Evolutionary conservation across 352 stramenopile species (phyloP).

Genomic region (Pythium volutum): DNA sequence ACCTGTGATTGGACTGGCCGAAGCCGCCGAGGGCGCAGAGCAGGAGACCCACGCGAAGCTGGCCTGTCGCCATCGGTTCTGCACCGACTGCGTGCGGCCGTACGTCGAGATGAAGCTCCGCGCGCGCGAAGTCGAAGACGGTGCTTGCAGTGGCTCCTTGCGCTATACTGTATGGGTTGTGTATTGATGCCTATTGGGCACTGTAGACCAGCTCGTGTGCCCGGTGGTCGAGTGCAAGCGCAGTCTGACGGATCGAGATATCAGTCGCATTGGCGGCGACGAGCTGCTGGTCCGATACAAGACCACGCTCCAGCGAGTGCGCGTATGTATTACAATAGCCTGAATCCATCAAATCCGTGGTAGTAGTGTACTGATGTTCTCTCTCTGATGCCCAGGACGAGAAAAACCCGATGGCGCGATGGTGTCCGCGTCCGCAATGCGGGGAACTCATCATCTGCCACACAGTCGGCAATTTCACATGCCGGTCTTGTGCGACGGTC

Average conservation of each 20-base stretch:
- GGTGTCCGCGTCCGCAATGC: conserved; percentile 56
- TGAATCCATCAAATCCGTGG: background rate
- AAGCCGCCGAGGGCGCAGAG: conserved; percentile 24
- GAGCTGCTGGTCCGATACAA: conserved; percentile 30
- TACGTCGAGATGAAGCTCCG: conserved; percentile 26
- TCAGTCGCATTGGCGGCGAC: conserved; percentile 30
- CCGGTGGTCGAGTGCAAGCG: conserved; percentile 50
- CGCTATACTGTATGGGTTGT: background rate
- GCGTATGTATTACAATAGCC: conserved; percentile 28
- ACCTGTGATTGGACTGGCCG: conserved; percentile 35
- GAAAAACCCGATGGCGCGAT: conserved; percentile 68
- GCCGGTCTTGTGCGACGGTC: conserved; percentile 45
- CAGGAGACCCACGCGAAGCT: conserved; percentile 26
- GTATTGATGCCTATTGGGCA: background rate
- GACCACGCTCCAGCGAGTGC: conserved; percentile 45
- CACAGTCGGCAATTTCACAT: conserved; percentile 48
- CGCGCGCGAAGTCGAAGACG: conserved; percentile 41
- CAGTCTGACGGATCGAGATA: conserved; percentile 35
- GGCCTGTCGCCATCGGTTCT: background rate
- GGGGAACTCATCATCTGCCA: conserved; percentile 67
- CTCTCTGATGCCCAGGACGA: conserved; percentile 38
- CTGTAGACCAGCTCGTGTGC: conserved; percentile 63
- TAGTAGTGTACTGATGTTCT: background rate
- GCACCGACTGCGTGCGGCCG: background rate
- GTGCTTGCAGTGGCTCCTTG: conserved; percentile 24